Percentiles rank a stretch among this genome's conserved stretches.
These are phyloP conservation scores for Closterium sp. DNA, from an alignment of 139 green algal species.

Conservation along the genomic window DNA sequence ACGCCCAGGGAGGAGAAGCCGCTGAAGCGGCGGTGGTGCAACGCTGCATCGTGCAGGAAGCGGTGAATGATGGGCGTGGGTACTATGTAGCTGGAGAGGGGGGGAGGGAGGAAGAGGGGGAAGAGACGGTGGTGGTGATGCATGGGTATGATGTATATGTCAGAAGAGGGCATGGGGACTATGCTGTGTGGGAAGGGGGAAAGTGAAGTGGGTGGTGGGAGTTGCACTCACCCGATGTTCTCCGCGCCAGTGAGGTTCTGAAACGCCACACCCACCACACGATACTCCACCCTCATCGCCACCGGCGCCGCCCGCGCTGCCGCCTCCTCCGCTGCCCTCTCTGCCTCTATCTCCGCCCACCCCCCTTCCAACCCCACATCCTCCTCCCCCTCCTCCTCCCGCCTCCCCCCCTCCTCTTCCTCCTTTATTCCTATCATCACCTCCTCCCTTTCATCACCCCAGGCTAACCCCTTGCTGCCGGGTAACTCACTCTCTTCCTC, in stretches of 20 bases:
- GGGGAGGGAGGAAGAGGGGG: not conserved
- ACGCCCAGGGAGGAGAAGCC: conserved; percentile 69
- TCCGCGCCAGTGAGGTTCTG: conserved; percentile 73
- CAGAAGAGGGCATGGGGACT: not conserved
- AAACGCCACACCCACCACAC: conserved; percentile 93
- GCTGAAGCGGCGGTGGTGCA: conserved; percentile 12
- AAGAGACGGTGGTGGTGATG: not conserved
- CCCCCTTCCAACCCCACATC: not conserved
- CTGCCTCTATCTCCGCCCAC: not conserved
- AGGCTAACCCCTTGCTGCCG: not conserved
- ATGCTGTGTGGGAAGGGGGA: not conserved
- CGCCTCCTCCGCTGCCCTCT: not conserved
- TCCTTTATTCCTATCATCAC: not conserved
- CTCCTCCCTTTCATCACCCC: not conserved
- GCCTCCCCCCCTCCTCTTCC: not conserved
- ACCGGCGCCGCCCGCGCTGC: not conserved
- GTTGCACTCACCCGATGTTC: conserved; percentile 61
- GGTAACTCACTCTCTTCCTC: not conserved
- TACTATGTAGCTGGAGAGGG: conserved; percentile 60
- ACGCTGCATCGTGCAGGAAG: conserved; percentile 52
- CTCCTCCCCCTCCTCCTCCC: not conserved
- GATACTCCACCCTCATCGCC: conserved; percentile 15
- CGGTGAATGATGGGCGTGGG: conserved; percentile 51
- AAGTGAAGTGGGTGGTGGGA: no score
- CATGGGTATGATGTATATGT: not conserved